Conservation (phyloP, 2,329 filamentous ascomycete species). For the Trichoderma sp. region DNA sequence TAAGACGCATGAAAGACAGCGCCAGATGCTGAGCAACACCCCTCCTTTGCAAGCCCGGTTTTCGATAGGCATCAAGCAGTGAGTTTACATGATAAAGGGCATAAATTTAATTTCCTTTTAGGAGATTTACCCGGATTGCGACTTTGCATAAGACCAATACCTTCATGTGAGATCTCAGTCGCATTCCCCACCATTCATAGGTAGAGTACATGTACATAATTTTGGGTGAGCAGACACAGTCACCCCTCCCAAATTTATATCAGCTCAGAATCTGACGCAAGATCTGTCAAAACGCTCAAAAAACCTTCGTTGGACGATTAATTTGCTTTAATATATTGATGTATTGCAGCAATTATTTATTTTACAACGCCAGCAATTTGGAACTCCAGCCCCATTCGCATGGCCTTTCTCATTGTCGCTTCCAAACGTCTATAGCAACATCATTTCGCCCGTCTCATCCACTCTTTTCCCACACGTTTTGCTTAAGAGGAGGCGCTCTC, state of each 20-base stretch:
- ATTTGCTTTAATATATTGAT: slow-evolving; percentile 28
- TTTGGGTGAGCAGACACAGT: neutral
- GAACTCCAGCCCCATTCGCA: slow-evolving; percentile 26
- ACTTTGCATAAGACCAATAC: neutral
- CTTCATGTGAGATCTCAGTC: slow-evolving; percentile 2
- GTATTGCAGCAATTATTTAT: slow-evolving; percentile 36
- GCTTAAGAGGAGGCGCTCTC: slow-evolving; percentile 40
- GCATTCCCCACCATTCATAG: slow-evolving; percentile 12
- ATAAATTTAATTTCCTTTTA: neutral
- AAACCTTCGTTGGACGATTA: neutral
- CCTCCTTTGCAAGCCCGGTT: neutral
- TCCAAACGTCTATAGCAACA: slow-evolving; percentile 21
- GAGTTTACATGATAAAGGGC: neutral
- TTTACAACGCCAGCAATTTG: slow-evolving; percentile 34
- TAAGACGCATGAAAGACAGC: neutral
- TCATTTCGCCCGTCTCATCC: neutral
- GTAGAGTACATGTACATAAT: neutral
- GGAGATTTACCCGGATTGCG: neutral
- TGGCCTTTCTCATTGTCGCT: slow-evolving; percentile 25
- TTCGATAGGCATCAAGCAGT: neutral
- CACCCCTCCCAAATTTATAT: neutral
- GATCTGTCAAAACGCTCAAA: neutral
- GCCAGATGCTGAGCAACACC: neutral
- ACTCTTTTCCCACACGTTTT: slow-evolving; percentile 12
- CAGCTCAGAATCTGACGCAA: neutral